phyloP scores from a whole-genome alignment of 2,329 filamentous ascomycete species.

The Ceratocystis lukuohia region DNA sequence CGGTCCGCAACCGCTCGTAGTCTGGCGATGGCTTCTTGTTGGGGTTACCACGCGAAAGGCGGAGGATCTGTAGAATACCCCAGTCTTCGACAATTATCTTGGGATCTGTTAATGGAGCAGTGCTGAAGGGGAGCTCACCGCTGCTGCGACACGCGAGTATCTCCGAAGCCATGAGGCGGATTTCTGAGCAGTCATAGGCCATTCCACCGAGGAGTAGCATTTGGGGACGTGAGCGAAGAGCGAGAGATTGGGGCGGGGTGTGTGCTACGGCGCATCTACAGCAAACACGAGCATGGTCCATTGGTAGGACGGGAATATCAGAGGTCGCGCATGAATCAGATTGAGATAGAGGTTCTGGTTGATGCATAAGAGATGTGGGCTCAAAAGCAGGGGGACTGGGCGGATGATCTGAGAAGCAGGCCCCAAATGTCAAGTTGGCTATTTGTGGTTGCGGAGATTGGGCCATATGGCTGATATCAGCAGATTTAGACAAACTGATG shows the following conservation, averaged over 20 bases:
- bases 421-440: background rate
- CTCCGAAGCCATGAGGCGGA: constrained; percentile 25
- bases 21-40: constrained; percentile 20
- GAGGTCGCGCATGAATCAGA: background rate
- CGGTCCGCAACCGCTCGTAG: constrained; percentile 24
- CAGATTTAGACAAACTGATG: background rate
- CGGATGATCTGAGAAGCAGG: background rate
- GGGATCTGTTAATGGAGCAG: constrained; percentile 23
- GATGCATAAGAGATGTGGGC: background rate
- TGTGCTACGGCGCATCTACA: background rate
- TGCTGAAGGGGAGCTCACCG: constrained; percentile 26
- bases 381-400: background rate
- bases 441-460: background rate
- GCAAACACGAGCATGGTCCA: background rate
- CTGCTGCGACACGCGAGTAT: constrained; percentile 26
- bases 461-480: background rate
- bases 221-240: constrained; percentile 1
- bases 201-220: constrained; percentile 7
- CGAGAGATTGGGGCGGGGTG: background rate
- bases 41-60: constrained; percentile 21
- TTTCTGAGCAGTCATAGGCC: constrained; percentile 19
- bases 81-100: constrained; percentile 26
- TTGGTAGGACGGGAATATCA: background rate
- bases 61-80: constrained; percentile 25
- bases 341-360: background rate